phyloP scores from a whole-genome alignment of 192 early-diverging fungal species.

The Coemansia sp. region DNA sequence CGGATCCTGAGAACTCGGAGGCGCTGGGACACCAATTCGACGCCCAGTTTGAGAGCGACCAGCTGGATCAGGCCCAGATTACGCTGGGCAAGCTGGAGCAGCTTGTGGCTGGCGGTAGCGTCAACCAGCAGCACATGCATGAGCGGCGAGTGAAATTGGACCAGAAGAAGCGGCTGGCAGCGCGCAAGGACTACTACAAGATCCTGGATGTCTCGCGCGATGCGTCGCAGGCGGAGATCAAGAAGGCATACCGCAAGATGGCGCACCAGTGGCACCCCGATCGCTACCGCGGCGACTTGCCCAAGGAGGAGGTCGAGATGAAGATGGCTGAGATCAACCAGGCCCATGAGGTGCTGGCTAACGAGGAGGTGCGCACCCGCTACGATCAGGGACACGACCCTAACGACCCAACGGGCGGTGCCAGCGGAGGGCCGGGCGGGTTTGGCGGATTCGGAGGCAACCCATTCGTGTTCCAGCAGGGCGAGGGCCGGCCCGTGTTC shows the following conservation, averaged over 20 bases:
- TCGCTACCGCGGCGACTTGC: slow-evolving; percentile 72
- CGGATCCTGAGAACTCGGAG: slow-evolving; percentile 70
- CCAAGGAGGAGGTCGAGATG: slow-evolving; percentile 70
- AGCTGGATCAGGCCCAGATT: slow-evolving; percentile 74
- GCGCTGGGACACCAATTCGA: slow-evolving; percentile 73
- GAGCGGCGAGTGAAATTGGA: slow-evolving; percentile 49
- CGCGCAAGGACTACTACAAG: slow-evolving; percentile 93
- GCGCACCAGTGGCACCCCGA: slow-evolving; percentile 88
- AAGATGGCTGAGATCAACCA: slow-evolving; percentile 94
- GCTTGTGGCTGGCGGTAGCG: slow-evolving; percentile 31
- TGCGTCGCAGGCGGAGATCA: slow-evolving; percentile 78
- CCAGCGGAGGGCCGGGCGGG: slow-evolving; percentile 28
- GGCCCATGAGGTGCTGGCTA: slow-evolving; percentile 83
- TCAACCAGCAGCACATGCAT: slow-evolving; percentile 48
- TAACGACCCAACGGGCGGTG: slow-evolving; percentile 64
- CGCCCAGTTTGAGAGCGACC: slow-evolving; percentile 61
- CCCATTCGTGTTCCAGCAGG: slow-evolving; percentile 57
- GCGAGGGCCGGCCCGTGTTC: slow-evolving; percentile 55
- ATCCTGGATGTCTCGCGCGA: slow-evolving; percentile 76
- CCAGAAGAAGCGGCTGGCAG: slow-evolving; percentile 46
- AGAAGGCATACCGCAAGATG: slow-evolving; percentile 87
- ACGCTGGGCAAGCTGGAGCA: slow-evolving; percentile 75
- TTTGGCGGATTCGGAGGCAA: slow-evolving; percentile 39
- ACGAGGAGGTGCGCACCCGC: slow-evolving; percentile 62
- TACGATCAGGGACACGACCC: slow-evolving; percentile 81